Percentiles rank a stretch among this genome's conserved stretches.
phyloP scores from a whole-genome alignment of 2,329 filamentous ascomycete genomes.

The Hysterium pulicare region DNA sequence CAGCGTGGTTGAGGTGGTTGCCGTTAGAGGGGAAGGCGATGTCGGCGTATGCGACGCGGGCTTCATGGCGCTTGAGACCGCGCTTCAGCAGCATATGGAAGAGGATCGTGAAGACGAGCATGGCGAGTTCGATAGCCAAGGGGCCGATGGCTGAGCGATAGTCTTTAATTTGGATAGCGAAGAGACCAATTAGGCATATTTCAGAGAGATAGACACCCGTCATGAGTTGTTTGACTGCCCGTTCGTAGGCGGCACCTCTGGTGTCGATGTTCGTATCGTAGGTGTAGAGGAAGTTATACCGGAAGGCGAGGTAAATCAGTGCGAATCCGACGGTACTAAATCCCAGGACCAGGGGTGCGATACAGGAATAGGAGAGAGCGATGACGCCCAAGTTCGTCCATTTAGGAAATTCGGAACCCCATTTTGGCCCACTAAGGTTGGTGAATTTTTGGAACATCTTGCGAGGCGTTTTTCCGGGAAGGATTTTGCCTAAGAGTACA shows the following conservation, averaged over 20 bases:
- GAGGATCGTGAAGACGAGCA: conserved; percentile 39
- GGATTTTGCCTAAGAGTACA: conserved; percentile 71
- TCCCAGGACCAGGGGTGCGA: conserved; percentile 47
- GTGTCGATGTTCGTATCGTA: conserved; percentile 48
- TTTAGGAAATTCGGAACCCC: conserved; percentile 47
- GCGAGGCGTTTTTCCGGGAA: conserved; percentile 43
- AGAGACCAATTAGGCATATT: conserved; percentile 47
- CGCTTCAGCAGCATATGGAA: conserved; percentile 38
- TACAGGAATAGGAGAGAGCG: conserved; percentile 47
- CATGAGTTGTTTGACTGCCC: conserved; percentile 46
- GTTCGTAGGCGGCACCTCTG: conserved; percentile 45
- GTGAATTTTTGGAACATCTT: conserved; percentile 45
- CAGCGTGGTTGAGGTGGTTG: conserved; percentile 20
- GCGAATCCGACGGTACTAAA: conserved; percentile 44
- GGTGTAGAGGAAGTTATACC: conserved; percentile 50
- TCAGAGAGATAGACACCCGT: conserved; percentile 48
- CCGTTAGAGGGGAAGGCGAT: conserved; percentile 15
- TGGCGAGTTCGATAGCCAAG: conserved; percentile 41
- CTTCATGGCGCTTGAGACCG: conserved; percentile 29
- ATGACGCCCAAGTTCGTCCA: conserved; percentile 45
- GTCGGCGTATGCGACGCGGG: conserved; percentile 28
- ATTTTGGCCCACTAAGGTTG: conserved; percentile 42
- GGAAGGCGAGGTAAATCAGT: conserved; percentile 47
- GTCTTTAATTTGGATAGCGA: conserved; percentile 40
- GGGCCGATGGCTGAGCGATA: conserved; percentile 37